These are phyloP conservation scores for Aspergillus caelatus DNA, from an alignment of 2,329 filamentous ascomycete genomes.

Conservation along the genomic window DNA sequence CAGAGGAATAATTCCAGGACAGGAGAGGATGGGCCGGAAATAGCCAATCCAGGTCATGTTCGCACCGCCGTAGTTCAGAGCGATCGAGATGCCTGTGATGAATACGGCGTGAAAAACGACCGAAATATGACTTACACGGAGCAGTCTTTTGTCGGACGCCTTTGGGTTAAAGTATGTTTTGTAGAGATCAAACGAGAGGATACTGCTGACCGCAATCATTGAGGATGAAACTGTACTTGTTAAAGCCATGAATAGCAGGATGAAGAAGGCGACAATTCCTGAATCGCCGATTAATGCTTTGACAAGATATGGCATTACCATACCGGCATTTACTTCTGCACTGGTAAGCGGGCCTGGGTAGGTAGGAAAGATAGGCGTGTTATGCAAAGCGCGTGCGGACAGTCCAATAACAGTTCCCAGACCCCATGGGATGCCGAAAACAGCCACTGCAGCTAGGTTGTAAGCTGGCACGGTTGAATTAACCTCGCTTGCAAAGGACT, in stretches of 20 bases:
- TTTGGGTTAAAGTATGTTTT: constrained; percentile 54
- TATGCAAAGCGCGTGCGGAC: constrained; percentile 48
- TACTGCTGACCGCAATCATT: constrained; percentile 56
- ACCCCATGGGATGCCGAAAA: constrained; percentile 53
- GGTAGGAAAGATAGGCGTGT: constrained; percentile 49
- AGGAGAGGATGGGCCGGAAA: constrained; percentile 46
- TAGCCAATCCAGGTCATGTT: constrained; percentile 53
- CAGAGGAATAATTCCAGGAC: constrained; percentile 50
- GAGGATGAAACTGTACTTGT: constrained; percentile 55
- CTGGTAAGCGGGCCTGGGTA: constrained; percentile 47
- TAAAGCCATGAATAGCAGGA: constrained; percentile 56
- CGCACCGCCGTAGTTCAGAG: constrained; percentile 53
- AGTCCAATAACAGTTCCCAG: constrained; percentile 52
- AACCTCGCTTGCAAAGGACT: constrained; percentile 54
- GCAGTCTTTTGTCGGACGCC: constrained; percentile 46
- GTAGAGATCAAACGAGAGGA: constrained; percentile 55
- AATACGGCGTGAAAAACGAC: constrained; percentile 53
- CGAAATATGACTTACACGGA: constrained; percentile 51
- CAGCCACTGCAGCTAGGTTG: constrained; percentile 48
- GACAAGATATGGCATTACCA: constrained; percentile 53
- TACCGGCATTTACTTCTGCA: constrained; percentile 46
- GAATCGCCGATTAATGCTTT: constrained; percentile 48
- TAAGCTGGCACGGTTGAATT: constrained; percentile 53
- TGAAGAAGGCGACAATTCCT: constrained; percentile 49
- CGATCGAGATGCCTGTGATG: constrained; percentile 52